Percentiles rank a stretch among this genome's conserved stretches.
phyloP scores from a whole-genome alignment of 768 basidiomycete genomes.

The Postia placenta region DNA sequence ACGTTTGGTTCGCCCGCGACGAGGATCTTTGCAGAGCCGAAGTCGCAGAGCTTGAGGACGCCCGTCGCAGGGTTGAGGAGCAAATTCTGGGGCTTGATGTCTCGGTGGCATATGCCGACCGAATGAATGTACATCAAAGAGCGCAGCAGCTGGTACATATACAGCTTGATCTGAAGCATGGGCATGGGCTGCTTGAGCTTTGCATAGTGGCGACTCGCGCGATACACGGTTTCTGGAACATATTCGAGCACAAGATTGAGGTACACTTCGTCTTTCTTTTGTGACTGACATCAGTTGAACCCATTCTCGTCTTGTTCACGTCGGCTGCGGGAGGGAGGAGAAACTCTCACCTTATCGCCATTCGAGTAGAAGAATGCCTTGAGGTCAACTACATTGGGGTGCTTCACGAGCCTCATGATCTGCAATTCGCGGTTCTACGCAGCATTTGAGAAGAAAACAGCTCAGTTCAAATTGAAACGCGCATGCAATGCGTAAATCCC shows the following conservation, averaged over 20 bases:
- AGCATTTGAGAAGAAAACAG: background rate
- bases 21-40: conserved; percentile 98
- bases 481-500: background rate
- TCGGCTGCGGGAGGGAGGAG: conserved; percentile 6
- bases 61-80: conserved; percentile 96
- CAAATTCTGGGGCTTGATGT: conserved; percentile 99
- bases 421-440: conserved; percentile 95
- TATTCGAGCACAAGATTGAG: conserved; percentile 99
- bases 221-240: conserved; percentile 98
- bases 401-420: conserved; percentile 95
- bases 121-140: conserved; percentile 99
- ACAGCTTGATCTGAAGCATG: conserved; percentile 98
- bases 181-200: conserved; percentile 99
- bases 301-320: conserved; percentile 2
- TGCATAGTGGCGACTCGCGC: conserved; percentile 96
- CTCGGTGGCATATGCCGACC: conserved; percentile 98
- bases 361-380: conserved; percentile 99
- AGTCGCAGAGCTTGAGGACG: conserved; percentile 96
- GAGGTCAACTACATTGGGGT: conserved; percentile 97
- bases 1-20: conserved; percentile 98
- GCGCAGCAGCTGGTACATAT: conserved; percentile 99
- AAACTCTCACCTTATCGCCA: conserved; percentile 84
- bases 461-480: background rate
- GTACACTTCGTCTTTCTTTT: conserved; percentile 98
- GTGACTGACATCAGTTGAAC: conserved; percentile 15